Evolutionary conservation across 208 protist species (phyloP).

Genomic region (Leishmania mexicana): DNA sequence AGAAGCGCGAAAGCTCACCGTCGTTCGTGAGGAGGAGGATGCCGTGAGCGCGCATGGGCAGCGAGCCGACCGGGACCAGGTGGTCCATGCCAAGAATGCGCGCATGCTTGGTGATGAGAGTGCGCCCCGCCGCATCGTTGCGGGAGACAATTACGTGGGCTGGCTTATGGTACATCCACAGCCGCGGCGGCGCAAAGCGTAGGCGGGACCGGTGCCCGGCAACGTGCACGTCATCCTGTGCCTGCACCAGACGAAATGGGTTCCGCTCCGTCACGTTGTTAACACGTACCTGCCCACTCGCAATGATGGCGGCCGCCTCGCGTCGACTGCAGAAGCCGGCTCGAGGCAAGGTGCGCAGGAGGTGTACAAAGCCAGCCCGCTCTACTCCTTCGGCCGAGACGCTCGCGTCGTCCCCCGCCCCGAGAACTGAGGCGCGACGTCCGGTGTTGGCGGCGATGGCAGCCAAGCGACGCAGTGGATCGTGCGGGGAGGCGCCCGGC

Average conservation of each 20-base stretch:
- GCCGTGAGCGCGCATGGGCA: conserved; percentile 85
- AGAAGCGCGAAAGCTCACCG: conserved; percentile 83
- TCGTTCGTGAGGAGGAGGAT: conserved; percentile 89
- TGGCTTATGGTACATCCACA: conserved; percentile 93
- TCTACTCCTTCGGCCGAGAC: conserved; percentile 4
- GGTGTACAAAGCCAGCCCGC: conserved; percentile 44
- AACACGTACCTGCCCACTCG: conserved; percentile 82
- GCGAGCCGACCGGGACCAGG: conserved; percentile 84
- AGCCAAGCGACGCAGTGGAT: conserved; percentile 28
- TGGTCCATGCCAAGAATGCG: conserved; percentile 88
- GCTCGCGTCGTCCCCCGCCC: neutral
- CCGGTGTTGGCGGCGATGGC: conserved; percentile 8
- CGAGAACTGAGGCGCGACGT: neutral
- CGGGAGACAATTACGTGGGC: conserved; percentile 86
- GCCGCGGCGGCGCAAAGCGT: conserved; percentile 75
- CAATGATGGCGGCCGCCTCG: conserved; percentile 70
- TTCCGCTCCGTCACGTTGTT: conserved; percentile 87
- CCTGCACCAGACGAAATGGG: conserved; percentile 75
- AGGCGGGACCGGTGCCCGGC: conserved; percentile 70
- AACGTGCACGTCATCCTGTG: conserved; percentile 81
- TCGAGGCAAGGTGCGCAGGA: conserved; percentile 77
- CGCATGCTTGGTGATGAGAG: conserved; percentile 80
- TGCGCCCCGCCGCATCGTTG: conserved; percentile 71
- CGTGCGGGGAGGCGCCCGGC: conserved; percentile 24
- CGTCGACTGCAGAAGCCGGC: conserved; percentile 84